These are phyloP conservation scores for Pseudocercospora eumusae DNA, from an alignment of 2,329 filamentous ascomycete genomes.

Conservation along the genomic window DNA sequence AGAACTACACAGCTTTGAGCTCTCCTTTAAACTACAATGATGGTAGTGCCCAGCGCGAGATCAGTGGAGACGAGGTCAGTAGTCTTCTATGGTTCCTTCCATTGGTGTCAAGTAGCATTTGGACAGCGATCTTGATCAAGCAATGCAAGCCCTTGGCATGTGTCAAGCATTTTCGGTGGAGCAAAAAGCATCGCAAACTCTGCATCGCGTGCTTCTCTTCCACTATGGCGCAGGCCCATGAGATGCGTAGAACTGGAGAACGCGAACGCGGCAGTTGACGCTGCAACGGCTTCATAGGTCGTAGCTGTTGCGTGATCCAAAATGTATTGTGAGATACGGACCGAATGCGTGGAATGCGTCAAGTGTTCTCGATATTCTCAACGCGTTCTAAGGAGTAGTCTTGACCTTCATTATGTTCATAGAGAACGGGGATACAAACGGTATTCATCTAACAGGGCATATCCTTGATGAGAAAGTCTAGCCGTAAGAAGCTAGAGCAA, in stretches of 20 bases:
- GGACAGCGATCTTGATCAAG: neutral
- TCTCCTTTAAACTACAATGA: conserved; percentile 6
- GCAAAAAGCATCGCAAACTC: neutral
- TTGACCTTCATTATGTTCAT: too few species aligned
- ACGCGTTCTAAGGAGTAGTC: too few species aligned
- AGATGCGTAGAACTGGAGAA: neutral
- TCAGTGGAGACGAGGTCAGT: neutral
- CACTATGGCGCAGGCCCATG: neutral
- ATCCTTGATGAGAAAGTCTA: too few species aligned
- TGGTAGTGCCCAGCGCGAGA: neutral
- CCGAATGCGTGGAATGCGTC: neutral
- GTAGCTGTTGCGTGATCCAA: neutral
- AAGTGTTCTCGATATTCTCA: conserved; percentile 2
- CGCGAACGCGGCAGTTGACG: neutral
- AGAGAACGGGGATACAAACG: too few species aligned
- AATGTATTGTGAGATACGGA: conserved; percentile 4
- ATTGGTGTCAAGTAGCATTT: neutral
- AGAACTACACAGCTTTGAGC: neutral
- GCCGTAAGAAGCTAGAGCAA: too few species aligned
- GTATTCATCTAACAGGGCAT: too few species aligned
- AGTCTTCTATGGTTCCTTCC: neutral
- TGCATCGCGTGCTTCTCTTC: conserved; percentile 15
- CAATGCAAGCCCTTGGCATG: conserved; percentile 1
- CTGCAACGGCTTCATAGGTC: too few species aligned
- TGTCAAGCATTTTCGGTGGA: neutral